A percentile compares a stretch with the other conserved stretches of the same genome.
Evolutionary conservation across 495 filamentous ascomycete genomes (phyloP).

Genomic region (Corynascus novoguineensis): DNA sequence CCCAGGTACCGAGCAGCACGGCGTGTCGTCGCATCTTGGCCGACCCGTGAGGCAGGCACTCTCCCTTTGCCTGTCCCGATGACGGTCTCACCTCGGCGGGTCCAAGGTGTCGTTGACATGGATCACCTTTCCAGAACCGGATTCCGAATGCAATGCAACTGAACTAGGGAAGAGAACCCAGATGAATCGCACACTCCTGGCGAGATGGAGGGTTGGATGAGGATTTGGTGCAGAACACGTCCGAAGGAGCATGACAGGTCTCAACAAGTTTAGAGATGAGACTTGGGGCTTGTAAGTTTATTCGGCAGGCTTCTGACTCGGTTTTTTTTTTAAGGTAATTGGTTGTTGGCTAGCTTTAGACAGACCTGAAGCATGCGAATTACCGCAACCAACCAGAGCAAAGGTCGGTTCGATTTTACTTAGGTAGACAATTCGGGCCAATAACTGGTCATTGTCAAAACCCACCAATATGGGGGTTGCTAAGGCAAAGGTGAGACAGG

Average conservation of each 20-base stretch:
- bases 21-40: neutral
- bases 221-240: neutral
- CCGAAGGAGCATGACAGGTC: neutral
- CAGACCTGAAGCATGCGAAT: neutral
- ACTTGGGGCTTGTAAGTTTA: neutral
- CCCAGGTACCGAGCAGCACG: neutral
- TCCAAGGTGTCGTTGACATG: conserved; percentile 1
- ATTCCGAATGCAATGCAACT: conserved; percentile 1
- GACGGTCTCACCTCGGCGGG: neutral
- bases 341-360: neutral
- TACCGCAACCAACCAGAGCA: neutral
- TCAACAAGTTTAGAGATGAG: neutral
- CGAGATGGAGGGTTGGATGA: neutral
- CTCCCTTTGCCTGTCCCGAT: conserved; percentile 1
- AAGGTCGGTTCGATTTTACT: neutral
- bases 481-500: neutral
- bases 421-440: neutral
- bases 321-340: neutral
- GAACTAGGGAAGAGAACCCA: neutral
- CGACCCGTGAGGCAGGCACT: neutral
- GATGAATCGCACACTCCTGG: neutral
- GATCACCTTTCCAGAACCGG: conserved; percentile 3
- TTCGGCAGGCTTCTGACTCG: neutral
- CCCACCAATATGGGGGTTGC: neutral
- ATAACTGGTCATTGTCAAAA: neutral